phyloP scores from a whole-genome alignment of 805 yeast species.

The Geotrichum ghanense region DNA sequence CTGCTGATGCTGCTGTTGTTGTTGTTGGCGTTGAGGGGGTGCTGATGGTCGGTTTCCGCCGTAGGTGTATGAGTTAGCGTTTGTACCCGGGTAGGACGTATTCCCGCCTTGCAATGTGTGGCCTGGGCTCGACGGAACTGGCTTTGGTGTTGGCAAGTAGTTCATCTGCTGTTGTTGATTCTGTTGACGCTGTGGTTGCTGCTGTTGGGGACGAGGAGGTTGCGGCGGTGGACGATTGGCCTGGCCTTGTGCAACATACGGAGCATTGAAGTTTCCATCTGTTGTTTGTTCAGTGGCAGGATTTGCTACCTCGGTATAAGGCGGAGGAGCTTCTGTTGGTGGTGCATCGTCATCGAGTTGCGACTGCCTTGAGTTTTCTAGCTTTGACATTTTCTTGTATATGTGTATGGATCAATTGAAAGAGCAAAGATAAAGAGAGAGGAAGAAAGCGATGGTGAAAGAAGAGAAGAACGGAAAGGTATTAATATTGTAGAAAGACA shows the following conservation, averaged over 20 bases:
- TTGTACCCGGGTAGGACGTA: not conserved
- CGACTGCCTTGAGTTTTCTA: no score
- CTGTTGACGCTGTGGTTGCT: not conserved
- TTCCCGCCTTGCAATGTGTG: not conserved
- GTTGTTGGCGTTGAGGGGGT: constrained; percentile 12
- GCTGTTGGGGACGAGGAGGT: constrained; percentile 4
- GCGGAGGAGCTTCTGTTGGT: constrained; percentile 16
- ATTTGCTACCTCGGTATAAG: constrained; percentile 13
- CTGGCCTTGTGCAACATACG: constrained; percentile 5
- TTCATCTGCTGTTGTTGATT: not conserved
- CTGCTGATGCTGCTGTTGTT: no score
- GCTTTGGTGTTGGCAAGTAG: not conserved
- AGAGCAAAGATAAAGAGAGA: no score
- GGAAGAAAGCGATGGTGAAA: no score
- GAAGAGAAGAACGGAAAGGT: no score
- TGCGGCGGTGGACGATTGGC: constrained; percentile 3
- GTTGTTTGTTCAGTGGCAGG: constrained; percentile 7
- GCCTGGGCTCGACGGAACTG: not conserved
- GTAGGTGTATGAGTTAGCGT: constrained; percentile 2
- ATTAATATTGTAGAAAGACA: no score
- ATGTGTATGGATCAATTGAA: no score
- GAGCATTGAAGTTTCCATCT: constrained; percentile 6
- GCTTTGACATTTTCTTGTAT: no score
- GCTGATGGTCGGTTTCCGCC: constrained; percentile 10
- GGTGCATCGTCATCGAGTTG: no score